Evolutionary conservation across 257 asterid species (phyloP), one percentile per base, ranked within the genome.

Genomic region (Lycium ferocissimum): DNA sequence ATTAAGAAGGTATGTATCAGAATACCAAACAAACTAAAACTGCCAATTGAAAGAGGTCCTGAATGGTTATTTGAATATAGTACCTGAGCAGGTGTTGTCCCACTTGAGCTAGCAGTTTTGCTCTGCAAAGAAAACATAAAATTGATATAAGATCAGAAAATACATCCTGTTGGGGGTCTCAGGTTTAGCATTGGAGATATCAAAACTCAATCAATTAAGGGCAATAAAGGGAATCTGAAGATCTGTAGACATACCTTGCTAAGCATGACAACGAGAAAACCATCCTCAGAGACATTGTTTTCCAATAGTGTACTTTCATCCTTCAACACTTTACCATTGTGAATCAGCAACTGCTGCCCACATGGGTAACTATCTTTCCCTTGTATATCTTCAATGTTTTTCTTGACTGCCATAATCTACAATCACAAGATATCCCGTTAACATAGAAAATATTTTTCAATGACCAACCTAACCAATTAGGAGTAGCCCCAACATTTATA

Each of bases 261-360:
- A 83, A 95, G 97, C 98, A 95, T 94, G 92, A 95, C 98, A 70
- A 95, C 98, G 79, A 95, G 98, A 89, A 95, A 95, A 67, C 98
- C 98, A 88, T 95, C 98, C 90, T 91, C 98, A 22, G 97, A 90
- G 84, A 94, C 95, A 83, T 89, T 94, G 93, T 94, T 95, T 89
- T 94, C 95, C 9, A 88, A 90, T 90, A 95, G 87, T 26, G 97
- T 92, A 86, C 92, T 93, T 86, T 95, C 98, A 71, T 95, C 98
- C 89, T 95, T 94, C 87, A 95, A 85, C 47, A 95, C 98, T 89
- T 95, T 95, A 81, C 98, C 98, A 54, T 95, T 95, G 84, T 95
- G 96, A 86, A 95, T 94, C 92, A 95, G 89, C 83, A 95, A 87
- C 84, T 95, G 98, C 89, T 93, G 98, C 66, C 96, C 98, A 88